These are phyloP conservation scores for Colletotrichum liaoningense DNA, from an alignment of 2,329 filamentous ascomycete genomes.

Conservation along the genomic window DNA sequence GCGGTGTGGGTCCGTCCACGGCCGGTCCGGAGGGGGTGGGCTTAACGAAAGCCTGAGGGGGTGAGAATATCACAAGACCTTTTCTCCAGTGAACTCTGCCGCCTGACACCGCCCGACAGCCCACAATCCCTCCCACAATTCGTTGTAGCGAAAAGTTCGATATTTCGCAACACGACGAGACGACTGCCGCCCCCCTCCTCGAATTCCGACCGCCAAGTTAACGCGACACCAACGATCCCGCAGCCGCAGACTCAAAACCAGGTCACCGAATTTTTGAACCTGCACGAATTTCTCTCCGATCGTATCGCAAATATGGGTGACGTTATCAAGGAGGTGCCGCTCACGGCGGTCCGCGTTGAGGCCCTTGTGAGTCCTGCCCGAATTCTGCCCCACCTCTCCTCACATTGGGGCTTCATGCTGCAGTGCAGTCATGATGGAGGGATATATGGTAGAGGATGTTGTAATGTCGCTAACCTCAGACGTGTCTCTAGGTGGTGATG, in stretches of 20 bases:
- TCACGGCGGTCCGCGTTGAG: conserved; percentile 93
- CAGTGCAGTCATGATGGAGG: background rate
- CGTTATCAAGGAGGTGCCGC: conserved; percentile 72
- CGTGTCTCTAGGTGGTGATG: conserved; percentile 80
- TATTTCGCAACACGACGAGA: conserved; percentile 48
- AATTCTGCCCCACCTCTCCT: conserved; percentile 48
- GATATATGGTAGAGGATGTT: background rate
- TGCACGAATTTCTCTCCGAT: conserved; percentile 38
- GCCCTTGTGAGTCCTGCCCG: conserved; percentile 77
- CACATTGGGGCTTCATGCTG: conserved; percentile 42
- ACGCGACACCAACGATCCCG: conserved; percentile 40
- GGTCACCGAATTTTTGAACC: conserved; percentile 36
- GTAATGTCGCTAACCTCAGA: conserved; percentile 36
- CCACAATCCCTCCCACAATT: conserved; percentile 59
- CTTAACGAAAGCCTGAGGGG: background rate
- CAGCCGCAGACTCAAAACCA: conserved; percentile 41
- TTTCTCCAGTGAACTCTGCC: conserved; percentile 47
- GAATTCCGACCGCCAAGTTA: conserved; percentile 24
- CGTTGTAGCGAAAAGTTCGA: conserved; percentile 54
- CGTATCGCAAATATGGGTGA: conserved; percentile 66
- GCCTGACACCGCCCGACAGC: conserved; percentile 48
- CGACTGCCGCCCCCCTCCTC: conserved; percentile 7
- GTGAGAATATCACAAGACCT: conserved; percentile 1
- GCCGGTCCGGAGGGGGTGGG: background rate
- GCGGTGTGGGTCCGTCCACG: background rate